Evolutionary conservation across 495 filamentous ascomycete species (phyloP), one percentile per base, ranked within the genome.

Genomic region (Penicillium cataractarum): DNA sequence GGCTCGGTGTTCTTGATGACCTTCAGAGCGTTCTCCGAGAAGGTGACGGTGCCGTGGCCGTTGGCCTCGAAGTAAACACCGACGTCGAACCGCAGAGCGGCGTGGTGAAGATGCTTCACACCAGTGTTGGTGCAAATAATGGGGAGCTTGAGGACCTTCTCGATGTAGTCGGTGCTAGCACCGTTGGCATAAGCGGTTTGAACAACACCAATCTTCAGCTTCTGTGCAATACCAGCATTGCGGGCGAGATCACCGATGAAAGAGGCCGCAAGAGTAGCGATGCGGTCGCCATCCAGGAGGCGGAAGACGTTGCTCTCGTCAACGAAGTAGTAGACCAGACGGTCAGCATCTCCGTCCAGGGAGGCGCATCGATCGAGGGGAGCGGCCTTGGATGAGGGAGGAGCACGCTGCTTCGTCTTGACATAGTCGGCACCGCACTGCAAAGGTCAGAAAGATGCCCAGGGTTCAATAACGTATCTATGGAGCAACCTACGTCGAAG

Each of bases 11-110:
- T 88, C 60, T 84, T 82, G 78, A 98, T 93, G 29, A 83, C 82
- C 65, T 88, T 89, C 10, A 94, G 72, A 0, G 95, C 93, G 49
- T 87, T 83, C 37, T 88, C 86, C 3, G 92, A 96, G 83, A 99
- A 99, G 40, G 97, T 87, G 26, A 98, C 91, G 26, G 95, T 99
- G 57, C 95, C 95, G 74, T 99, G 95, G 52, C 95, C 95, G 70
- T 99, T 99, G 53, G 95, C 95, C 77, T 99, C 95, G 69, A 99
- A 99, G 77, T 99, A 99, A 56, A 98, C 92, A 44, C 95, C 95
- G 54, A 97, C 88, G 70, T 98, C 96, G 67, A 92, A 96, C 24
- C 89, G 89, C 57, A 90, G 84, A 31, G 95, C 95, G 17, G 91
- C 95, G 71, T 98, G 96, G 78, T 99, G 95, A 42, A 99, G 89